phyloP scores from a whole-genome alignment of 371 early-diverging fungal genomes.

The Lichtheimia ornata region DNA sequence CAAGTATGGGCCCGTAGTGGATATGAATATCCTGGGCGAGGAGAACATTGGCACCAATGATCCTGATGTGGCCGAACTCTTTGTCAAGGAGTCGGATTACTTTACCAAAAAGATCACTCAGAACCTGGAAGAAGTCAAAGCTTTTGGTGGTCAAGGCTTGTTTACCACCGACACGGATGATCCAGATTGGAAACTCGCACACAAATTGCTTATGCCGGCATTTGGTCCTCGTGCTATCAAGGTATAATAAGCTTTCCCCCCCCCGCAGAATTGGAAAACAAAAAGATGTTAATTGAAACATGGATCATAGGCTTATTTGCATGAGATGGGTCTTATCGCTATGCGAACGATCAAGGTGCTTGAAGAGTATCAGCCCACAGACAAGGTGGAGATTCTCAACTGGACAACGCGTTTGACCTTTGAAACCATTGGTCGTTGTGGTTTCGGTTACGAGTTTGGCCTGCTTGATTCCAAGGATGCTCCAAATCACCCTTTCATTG shows the following conservation, averaged over 20 bases:
- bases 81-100: conserved; percentile 41
- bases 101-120: conserved; percentile 40
- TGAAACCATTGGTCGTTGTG: conserved; percentile 54
- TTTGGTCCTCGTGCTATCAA: conserved; percentile 43
- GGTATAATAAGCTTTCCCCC: conserved; percentile 9
- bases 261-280: neutral
- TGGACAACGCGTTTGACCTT: conserved; percentile 63
- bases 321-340: conserved; percentile 44
- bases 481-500: conserved; percentile 46
- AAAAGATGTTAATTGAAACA: no score
- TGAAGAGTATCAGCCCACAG: conserved; percentile 34
- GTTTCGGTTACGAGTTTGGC: conserved; percentile 61
- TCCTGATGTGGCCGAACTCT: conserved; percentile 34
- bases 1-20: conserved; percentile 31
- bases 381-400: conserved; percentile 45
- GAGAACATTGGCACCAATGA: conserved; percentile 31
- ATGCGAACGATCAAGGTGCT: conserved; percentile 35
- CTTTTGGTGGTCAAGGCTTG: conserved; percentile 41
- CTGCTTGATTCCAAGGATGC: conserved; percentile 44
- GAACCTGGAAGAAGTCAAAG: conserved; percentile 32
- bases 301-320: conserved; percentile 35
- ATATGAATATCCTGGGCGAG: conserved; percentile 18
- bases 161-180: conserved; percentile 49
- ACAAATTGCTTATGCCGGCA: conserved; percentile 59
- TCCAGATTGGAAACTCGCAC: conserved; percentile 50